These are phyloP conservation scores for Danielozyma ontarioensis DNA, from an alignment of 805 yeast genomes.

Conservation along the genomic window DNA sequence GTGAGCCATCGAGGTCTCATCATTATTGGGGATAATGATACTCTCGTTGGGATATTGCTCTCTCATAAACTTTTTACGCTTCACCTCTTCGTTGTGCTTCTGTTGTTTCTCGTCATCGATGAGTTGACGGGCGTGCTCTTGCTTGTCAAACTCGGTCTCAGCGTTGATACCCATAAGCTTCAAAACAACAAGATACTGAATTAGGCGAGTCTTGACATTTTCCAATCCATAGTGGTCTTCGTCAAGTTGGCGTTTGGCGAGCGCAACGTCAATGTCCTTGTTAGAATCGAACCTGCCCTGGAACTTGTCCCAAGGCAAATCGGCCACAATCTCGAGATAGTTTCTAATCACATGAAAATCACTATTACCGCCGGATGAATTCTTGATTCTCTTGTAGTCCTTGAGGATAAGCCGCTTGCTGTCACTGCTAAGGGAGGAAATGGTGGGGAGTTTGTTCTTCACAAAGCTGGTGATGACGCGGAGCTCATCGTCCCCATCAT, in stretches of 20 bases:
- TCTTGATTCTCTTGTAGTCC: conserved; percentile 52
- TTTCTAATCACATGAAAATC: conserved; percentile 63
- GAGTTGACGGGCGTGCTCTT: neutral
- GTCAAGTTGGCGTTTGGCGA: conserved; percentile 56
- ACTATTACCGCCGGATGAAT: conserved; percentile 40
- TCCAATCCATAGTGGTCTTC: conserved; percentile 76
- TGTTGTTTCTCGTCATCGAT: conserved; percentile 4
- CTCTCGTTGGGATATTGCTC: conserved; percentile 14
- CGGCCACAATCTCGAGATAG: conserved; percentile 60
- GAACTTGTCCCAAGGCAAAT: conserved; percentile 54
- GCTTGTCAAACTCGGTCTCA: conserved; percentile 15
- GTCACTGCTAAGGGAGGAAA: conserved; percentile 29
- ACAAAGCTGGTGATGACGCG: conserved; percentile 32
- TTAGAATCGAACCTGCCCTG: conserved; percentile 27
- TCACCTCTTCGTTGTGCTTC: conserved; percentile 5
- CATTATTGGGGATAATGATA: conserved; percentile 32
- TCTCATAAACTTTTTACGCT: conserved; percentile 10
- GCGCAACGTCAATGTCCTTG: conserved; percentile 45
- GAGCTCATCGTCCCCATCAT: conserved; percentile 42
- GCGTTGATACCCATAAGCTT: conserved; percentile 47
- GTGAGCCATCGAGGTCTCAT: conserved; percentile 24
- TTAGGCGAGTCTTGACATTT: conserved; percentile 65
- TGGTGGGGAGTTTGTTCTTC: conserved; percentile 29
- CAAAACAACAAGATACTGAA: conserved; percentile 77
- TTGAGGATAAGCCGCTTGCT: conserved; percentile 35